Evolutionary conservation across 352 stramenopile species (phyloP).

Genomic region (Pythium insidiosum): DNA sequence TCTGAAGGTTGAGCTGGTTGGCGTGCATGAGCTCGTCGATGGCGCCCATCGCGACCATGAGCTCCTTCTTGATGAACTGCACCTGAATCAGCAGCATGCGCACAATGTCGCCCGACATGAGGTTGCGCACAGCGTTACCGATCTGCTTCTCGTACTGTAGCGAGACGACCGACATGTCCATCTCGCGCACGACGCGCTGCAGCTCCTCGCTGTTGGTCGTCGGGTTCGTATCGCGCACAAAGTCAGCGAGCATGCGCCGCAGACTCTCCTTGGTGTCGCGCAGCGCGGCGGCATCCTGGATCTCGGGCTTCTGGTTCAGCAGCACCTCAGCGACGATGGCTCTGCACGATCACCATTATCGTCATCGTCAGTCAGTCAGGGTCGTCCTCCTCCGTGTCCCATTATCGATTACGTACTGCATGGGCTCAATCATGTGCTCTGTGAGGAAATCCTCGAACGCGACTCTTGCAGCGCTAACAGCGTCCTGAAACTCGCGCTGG

Average conservation of each 20-base stretch:
- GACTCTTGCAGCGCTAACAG: conserved; percentile 24
- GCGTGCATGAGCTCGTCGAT: conserved; percentile 86
- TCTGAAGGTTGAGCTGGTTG: conserved; percentile 83
- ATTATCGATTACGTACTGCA: conserved; percentile 28
- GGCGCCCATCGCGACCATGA: conserved; percentile 83
- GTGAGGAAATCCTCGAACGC: conserved; percentile 61
- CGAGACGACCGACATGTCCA: conserved; percentile 41
- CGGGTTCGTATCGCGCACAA: conserved; percentile 69
- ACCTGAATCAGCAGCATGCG: conserved; percentile 85
- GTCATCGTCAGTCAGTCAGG: too few relatives aligned
- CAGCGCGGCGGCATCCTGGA: conserved; percentile 69
- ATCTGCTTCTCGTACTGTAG: conserved; percentile 39
- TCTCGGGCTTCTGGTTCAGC: conserved; percentile 80
- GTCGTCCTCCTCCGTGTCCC: too few relatives aligned
- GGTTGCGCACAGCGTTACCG: conserved; percentile 51
- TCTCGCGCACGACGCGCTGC: conserved; percentile 19
- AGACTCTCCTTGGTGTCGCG: conserved; percentile 76
- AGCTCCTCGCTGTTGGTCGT: conserved; percentile 22
- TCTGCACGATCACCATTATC: too few relatives aligned
- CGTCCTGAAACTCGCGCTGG: conserved; percentile 52
- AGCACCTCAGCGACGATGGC: conserved; percentile 74
- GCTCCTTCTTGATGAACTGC: conserved; percentile 87
- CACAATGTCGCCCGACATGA: conserved; percentile 82
- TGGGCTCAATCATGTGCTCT: conserved; percentile 73
- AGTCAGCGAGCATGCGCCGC: conserved; percentile 74